Percentiles rank a stretch among this genome's conserved stretches.
Evolutionary conservation across 208 protist species (phyloP).

Genomic region (Leishmania gerbilli): DNA sequence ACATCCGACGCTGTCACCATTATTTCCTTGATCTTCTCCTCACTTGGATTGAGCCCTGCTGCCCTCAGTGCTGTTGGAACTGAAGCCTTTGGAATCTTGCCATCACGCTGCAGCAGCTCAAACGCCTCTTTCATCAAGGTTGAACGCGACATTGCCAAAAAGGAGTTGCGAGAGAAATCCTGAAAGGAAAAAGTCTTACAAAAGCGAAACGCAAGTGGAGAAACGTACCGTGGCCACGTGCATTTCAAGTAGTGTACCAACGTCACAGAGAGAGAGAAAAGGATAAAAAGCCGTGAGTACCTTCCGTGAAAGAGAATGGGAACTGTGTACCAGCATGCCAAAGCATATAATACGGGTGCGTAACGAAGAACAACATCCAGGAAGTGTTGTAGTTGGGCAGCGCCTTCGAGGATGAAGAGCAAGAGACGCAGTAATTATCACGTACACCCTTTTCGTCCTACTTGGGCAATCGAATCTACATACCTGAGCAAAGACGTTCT

Average conservation of each 20-base stretch:
- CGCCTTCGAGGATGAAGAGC: neutral
- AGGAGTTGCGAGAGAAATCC: neutral
- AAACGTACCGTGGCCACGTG: neutral
- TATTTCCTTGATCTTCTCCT: conserved; percentile 90
- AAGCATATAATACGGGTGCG: neutral
- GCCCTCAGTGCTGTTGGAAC: conserved; percentile 86
- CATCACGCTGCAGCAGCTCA: conserved; percentile 90
- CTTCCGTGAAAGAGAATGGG: neutral
- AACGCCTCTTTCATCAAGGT: conserved; percentile 90
- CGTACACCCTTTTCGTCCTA: neutral
- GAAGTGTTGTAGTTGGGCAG: neutral
- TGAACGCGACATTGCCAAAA: conserved; percentile 51
- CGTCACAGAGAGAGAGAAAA: neutral
- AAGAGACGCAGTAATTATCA: neutral
- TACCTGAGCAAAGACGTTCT: neutral
- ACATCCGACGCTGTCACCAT: conserved; percentile 76
- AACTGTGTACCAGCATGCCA: neutral
- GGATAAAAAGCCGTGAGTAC: neutral
- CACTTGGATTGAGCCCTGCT: conserved; percentile 92
- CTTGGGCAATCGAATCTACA: neutral
- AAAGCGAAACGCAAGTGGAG: neutral
- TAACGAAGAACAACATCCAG: neutral
- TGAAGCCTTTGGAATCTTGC: conserved; percentile 85
- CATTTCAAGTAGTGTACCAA: neutral
- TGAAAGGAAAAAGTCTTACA: neutral